A percentile compares a stretch with the other conserved stretches of the same genome.
Evolutionary conservation across 257 asterid genomes (phyloP).

Genomic region (Linaria vulgaris): DNA sequence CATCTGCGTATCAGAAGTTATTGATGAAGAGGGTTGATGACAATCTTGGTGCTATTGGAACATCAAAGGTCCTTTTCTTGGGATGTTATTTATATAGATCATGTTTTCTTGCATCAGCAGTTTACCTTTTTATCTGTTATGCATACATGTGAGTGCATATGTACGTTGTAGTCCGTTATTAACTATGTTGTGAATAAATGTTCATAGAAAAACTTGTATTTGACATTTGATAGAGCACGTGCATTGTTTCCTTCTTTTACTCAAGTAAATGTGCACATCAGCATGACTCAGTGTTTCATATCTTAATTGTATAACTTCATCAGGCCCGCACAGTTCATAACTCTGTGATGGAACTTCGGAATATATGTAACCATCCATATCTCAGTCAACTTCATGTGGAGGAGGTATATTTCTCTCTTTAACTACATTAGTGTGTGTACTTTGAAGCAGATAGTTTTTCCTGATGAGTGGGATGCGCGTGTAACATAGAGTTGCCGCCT

Average conservation of each 20-base stretch:
- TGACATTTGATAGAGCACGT: background rate
- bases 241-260: background rate
- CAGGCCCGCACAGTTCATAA: conserved; percentile 97
- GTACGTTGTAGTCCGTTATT: background rate
- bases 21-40: conserved; percentile 98
- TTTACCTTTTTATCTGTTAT: background rate
- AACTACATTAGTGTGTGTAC: conserved; percentile 6
- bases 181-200: background rate
- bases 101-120: conserved; percentile 14
- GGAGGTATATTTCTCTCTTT: conserved; percentile 58
- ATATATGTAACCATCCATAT: conserved; percentile 98
- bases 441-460: conserved; percentile 15
- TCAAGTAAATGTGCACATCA: background rate
- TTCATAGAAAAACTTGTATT: background rate
- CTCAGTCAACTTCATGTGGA: conserved; percentile 99
- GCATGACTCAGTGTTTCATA: conserved; percentile 12
- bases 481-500: background rate
- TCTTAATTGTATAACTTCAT: conserved; percentile 26
- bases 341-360: conserved; percentile 98
- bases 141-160: background rate
- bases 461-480: background rate
- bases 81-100: conserved; percentile 19
- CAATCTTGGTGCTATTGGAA: conserved; percentile 95
- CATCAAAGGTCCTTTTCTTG: conserved; percentile 65
- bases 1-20: conserved; percentile 90